Conservation (phyloP, 2,329 filamentous ascomycete genomes). For the Celoporthe dispersa region DNA sequence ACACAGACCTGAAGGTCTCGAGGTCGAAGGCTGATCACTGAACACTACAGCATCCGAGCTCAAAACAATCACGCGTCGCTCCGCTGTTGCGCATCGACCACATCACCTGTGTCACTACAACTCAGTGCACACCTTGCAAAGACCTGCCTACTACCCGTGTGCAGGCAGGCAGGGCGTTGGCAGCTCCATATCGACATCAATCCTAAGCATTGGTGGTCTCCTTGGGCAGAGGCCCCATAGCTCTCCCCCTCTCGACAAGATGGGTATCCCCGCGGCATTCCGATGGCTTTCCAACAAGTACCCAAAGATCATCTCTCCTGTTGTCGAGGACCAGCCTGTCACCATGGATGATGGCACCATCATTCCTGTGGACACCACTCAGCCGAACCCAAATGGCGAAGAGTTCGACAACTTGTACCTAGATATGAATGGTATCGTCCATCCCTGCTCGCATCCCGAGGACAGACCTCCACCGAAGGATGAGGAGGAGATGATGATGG, state of each 20-base stretch:
- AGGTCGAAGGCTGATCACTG: slow-evolving; percentile 22
- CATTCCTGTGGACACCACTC: slow-evolving; percentile 83
- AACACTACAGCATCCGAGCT: slow-evolving; percentile 8
- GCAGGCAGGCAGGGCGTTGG: background rate
- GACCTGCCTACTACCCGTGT: background rate
- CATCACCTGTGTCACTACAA: background rate
- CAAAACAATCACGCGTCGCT: background rate
- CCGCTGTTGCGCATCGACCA: background rate
- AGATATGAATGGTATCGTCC: slow-evolving; percentile 99
- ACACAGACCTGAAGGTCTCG: background rate
- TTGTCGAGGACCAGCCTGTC: slow-evolving; percentile 82
- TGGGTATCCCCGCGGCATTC: slow-evolving; percentile 96
- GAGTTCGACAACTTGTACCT: slow-evolving; percentile 98
- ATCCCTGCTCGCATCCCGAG: slow-evolving; percentile 97
- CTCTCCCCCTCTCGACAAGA: slow-evolving; percentile 45
- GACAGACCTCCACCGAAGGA: slow-evolving; percentile 88
- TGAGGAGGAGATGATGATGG: slow-evolving; percentile 99
- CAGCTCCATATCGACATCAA: background rate
- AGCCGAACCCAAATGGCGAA: slow-evolving; percentile 93
- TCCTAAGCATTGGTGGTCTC: background rate
- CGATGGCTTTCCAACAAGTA: slow-evolving; percentile 97
- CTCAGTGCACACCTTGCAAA: background rate
- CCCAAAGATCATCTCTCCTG: slow-evolving; percentile 92
- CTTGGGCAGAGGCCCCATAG: slow-evolving; percentile 11
- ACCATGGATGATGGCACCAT: slow-evolving; percentile 79